A percentile compares a stretch with the other conserved stretches of the same genome.
phyloP scores from a whole-genome alignment of 139 green algal genomes.

The Axilococcus clingmanii region DNA sequence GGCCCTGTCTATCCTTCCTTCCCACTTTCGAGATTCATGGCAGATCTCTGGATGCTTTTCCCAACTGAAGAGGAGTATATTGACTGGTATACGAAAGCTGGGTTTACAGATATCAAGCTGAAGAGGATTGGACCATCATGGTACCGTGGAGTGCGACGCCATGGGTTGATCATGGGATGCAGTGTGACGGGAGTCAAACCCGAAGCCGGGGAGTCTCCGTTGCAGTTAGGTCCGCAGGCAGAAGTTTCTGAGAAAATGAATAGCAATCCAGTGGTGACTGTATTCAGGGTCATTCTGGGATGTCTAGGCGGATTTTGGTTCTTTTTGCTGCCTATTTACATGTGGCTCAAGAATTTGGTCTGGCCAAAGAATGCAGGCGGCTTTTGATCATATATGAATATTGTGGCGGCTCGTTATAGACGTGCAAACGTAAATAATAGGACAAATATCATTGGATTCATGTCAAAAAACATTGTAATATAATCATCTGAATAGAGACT shows the following conservation, averaged over 20 bases:
- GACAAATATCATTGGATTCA: conserved; percentile 1
- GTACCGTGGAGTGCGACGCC: conserved; percentile 86
- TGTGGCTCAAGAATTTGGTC: conserved; percentile 79
- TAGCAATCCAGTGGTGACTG: conserved; percentile 58
- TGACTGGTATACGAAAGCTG: conserved; percentile 86
- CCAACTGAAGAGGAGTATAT: conserved; percentile 93
- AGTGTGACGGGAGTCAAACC: conserved; percentile 82
- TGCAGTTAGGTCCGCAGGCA: conserved; percentile 55
- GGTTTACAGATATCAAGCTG: conserved; percentile 84
- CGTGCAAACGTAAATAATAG: not conserved
- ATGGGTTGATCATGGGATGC: conserved; percentile 97
- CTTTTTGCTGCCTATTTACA: conserved; percentile 76
- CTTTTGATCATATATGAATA: conserved; percentile 4
- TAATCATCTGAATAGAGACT: too few species aligned
- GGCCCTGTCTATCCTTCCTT: conserved; percentile 86
- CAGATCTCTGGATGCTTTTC: conserved; percentile 95
- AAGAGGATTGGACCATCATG: conserved; percentile 87
- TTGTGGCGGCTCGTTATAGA: not conserved
- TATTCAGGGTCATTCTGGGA: conserved; percentile 56
- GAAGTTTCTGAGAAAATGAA: conserved; percentile 44
- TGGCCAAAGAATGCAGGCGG: conserved; percentile 51
- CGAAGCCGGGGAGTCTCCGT: conserved; percentile 58
- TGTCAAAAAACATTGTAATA: conserved; percentile 31
- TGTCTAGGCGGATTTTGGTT: conserved; percentile 72
- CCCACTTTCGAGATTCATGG: conserved; percentile 71